Base-by-base conservation (phyloP, 441 rosid species). In the Aquilaria agallochum region DNA sequence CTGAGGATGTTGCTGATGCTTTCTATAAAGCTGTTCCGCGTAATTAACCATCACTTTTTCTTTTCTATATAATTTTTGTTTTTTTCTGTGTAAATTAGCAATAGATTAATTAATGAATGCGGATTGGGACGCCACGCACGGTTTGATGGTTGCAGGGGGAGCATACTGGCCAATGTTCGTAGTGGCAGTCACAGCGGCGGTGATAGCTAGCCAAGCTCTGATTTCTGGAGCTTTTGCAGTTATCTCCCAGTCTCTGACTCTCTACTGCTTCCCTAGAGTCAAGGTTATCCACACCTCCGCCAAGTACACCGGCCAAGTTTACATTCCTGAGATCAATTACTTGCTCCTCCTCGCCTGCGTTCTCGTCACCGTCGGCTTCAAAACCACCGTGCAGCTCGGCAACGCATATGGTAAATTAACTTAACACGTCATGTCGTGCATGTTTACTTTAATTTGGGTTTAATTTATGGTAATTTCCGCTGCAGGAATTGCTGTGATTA, bases 221-320 rank as follows among this genome's bases (percentile, higher is more conserved):
- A 86, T 86, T 52, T 86, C 86, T 0, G 88, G 79, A 14, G 65
- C 89, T 0, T 86, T 81, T 73, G 78, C 88, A 0, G 80, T 82
- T 9, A 80, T 82, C 63, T 83, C 82, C 34, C 86, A 87, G 54
- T 84, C 86, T 0, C 78, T 87, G 34, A 66, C 84, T 0, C 69
- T 84, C 2, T 87, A 88, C 10, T 84, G 93, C 47, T 87, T 84
- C 65, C 85, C 88, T 33, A 69, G 74, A 0, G 88, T 87, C 42
- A 87, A 81, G 59, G 70, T 87, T 14, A 76, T 82, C 15, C 86
- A 82, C 33, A 84, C 83, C 1, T 84, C 88, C 0, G 2, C 80
- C 0, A 77, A 78, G 54, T 72, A 72, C 34, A 78, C 69, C 36
- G 88, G 89, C 3, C 89, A 83, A 63, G 84, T 82, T 32, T 83